Evolutionary conservation across 306 rosid genomes (phyloP).

Genomic region (Albizia julibrissin): DNA sequence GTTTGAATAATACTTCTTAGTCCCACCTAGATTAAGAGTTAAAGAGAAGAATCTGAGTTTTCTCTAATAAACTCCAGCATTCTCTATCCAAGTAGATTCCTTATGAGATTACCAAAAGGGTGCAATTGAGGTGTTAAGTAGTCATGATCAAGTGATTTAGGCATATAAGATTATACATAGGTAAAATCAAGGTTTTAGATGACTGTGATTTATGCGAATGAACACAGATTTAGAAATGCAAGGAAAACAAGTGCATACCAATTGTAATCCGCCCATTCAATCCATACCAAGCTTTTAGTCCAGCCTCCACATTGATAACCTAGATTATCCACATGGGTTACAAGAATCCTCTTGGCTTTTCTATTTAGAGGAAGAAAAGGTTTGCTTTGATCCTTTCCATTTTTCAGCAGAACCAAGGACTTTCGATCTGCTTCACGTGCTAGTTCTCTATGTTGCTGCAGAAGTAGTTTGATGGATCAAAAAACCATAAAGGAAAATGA

Average conservation of each 20-base stretch:
- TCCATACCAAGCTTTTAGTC: constrained; percentile 72
- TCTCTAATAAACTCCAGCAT: background rate
- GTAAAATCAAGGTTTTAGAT: background rate
- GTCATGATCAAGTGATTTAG: background rate
- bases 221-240: background rate
- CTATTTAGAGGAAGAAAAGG: constrained; percentile 77
- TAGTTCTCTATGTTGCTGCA: constrained; percentile 79
- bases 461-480: background rate
- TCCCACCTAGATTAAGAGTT: background rate
- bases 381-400: constrained; percentile 60
- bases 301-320: constrained; percentile 96
- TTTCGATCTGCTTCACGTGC: constrained; percentile 85
- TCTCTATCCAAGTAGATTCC: background rate
- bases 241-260: constrained; percentile 44
- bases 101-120: background rate
- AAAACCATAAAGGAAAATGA: background rate
- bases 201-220: background rate
- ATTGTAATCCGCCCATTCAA: constrained; percentile 61
- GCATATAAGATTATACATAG: background rate
- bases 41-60: background rate
- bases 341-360: constrained; percentile 71
- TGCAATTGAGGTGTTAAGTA: background rate
- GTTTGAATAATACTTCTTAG: background rate
- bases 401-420: constrained; percentile 86
- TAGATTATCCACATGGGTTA: constrained; percentile 81